Conservation (phyloP, 1,139 yeast genomes). For the Suhomyces choctaworum region DNA sequence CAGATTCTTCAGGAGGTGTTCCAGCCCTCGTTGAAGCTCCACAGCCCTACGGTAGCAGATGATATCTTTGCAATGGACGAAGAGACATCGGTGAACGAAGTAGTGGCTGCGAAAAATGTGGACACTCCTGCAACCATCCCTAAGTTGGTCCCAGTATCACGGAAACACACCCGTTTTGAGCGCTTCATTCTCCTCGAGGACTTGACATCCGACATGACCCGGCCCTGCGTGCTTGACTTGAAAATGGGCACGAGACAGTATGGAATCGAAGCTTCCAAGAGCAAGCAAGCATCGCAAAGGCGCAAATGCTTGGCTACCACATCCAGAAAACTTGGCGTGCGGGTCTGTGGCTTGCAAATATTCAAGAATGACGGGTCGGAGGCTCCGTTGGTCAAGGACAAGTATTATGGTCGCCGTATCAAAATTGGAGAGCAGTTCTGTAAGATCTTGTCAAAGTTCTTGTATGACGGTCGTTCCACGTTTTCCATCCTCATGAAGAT, state of each 20-base stretch:
- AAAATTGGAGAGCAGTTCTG: conserved; percentile 76
- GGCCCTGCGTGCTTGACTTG: conserved; percentile 90
- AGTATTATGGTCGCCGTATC: conserved; percentile 86
- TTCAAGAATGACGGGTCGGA: conserved; percentile 14
- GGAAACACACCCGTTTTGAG: conserved; percentile 59
- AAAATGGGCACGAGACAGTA: conserved; percentile 99
- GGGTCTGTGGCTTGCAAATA: conserved; percentile 90
- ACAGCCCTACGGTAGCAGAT: conserved; percentile 18
- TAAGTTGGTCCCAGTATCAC: not conserved
- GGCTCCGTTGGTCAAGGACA: conserved; percentile 62
- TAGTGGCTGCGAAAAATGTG: conserved; percentile 5
- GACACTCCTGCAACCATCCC: not conserved
- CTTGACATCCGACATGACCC: conserved; percentile 74
- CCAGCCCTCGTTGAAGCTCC: conserved; percentile 24
- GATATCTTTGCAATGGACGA: conserved; percentile 41
- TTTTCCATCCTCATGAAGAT: conserved; percentile 67
- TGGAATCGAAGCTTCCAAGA: conserved; percentile 82
- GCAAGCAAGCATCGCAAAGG: conserved; percentile 78
- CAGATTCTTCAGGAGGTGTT: conserved; percentile 44
- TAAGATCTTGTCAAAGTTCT: conserved; percentile 67
- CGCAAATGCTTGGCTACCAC: conserved; percentile 82
- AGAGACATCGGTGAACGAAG: conserved; percentile 4
- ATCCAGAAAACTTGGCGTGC: conserved; percentile 77
- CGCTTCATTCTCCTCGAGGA: conserved; percentile 90
- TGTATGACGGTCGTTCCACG: conserved; percentile 68